These are phyloP conservation scores for Osmanthus fragrans DNA, from an alignment of 257 asterid species.

Conservation along the genomic window DNA sequence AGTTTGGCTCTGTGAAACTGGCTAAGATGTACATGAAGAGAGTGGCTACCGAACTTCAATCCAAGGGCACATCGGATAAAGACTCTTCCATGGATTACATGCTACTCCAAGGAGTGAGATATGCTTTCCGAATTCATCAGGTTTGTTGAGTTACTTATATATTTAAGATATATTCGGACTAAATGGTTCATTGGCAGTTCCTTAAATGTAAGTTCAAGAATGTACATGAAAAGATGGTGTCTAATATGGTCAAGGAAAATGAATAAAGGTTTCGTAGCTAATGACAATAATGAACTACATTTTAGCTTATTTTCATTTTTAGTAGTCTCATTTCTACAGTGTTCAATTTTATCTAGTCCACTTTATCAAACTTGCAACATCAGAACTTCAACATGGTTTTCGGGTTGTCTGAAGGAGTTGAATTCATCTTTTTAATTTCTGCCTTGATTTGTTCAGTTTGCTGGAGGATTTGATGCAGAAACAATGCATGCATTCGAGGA, in stretches of 20 bases:
- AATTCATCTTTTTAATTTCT: not conserved
- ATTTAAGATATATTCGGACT: not conserved
- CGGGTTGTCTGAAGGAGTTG: not conserved
- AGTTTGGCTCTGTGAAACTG: constrained; percentile 76
- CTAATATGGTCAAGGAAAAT: not conserved
- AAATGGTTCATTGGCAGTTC: not conserved
- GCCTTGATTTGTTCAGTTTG: constrained; percentile 58
- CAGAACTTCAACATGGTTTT: not conserved
- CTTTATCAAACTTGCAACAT: not conserved
- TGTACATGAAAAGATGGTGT: not conserved
- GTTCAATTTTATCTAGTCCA: not conserved
- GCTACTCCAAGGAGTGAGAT: constrained; percentile 92
- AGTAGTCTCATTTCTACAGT: not conserved
- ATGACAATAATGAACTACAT: not conserved
- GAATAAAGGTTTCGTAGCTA: not conserved
- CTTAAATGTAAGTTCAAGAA: not conserved
- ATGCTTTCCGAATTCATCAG: constrained; percentile 97
- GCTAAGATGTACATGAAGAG: constrained; percentile 89
- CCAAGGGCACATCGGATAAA: constrained; percentile 68
- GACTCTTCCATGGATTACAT: constrained; percentile 85
- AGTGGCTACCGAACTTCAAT: constrained; percentile 83
- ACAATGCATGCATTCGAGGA: constrained; percentile 96
- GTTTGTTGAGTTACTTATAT: constrained; percentile 32
- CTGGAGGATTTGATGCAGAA: constrained; percentile 95
- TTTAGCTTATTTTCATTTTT: too few species aligned